Conservation (phyloP, 176 grass and related monocot species). For the Guadua angustifolia region DNA sequence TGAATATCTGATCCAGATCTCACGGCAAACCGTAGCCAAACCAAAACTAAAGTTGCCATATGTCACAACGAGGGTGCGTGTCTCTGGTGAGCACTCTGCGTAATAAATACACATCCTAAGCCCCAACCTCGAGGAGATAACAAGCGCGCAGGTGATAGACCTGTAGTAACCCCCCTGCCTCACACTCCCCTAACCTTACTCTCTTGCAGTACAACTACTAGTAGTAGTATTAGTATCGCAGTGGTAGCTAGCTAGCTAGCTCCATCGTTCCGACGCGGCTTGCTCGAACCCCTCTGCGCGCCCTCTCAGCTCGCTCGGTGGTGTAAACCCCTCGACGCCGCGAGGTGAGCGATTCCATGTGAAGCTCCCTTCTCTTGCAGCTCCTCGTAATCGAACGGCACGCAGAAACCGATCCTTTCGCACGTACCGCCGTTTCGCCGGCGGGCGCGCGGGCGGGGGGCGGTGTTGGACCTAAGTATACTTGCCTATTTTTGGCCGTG, state of each 20-base stretch:
- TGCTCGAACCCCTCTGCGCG: not conserved
- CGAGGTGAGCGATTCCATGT: slow-evolving; percentile 32
- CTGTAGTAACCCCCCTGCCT: not conserved
- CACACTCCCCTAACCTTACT: not conserved
- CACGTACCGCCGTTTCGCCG: slow-evolving; percentile 1
- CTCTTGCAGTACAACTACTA: not conserved
- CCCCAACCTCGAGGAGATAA: slow-evolving; percentile 1
- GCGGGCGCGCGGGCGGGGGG: not conserved
- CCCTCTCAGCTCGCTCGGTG: not conserved
- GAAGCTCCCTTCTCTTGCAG: not conserved
- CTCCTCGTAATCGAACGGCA: not conserved
- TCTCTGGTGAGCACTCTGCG: no score
- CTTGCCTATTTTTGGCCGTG: slow-evolving; percentile 25
- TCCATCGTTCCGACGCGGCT: not conserved
- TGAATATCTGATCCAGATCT: not conserved
- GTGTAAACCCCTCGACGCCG: not conserved
- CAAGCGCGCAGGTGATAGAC: not conserved
- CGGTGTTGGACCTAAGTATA: not conserved
- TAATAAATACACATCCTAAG: no score
- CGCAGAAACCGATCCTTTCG: not conserved
- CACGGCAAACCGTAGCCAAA: not conserved
- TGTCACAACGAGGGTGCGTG: no score
- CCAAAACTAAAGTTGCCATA: no score
- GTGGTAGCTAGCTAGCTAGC: not conserved
- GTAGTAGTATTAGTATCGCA: not conserved